Evolutionary conservation across 2,329 filamentous ascomycete genomes (phyloP), one percentile per base, ranked within the genome.

Genomic region (Beauveria bassiana): DNA sequence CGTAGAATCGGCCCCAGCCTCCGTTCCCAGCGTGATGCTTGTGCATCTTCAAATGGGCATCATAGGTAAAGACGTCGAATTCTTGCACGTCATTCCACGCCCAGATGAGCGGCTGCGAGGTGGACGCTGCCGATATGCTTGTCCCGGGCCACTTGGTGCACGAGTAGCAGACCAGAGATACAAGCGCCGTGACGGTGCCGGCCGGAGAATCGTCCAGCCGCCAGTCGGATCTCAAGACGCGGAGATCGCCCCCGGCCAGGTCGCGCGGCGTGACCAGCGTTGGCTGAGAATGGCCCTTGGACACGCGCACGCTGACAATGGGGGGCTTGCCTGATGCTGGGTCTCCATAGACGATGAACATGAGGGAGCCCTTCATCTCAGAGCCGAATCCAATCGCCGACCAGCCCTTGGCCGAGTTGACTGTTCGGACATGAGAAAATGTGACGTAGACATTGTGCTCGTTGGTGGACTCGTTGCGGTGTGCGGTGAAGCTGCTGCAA

Each of bases 41-140:
- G 59, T 67, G 65, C 61, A 63, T 64, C 5, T 58, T 51, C 1
- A 66, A 60, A 40, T 61, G 50, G 16, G 52, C 58, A 26, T 67
- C 62, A 10, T 59, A 50, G 0, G 64, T 20, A 42, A 61, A 69
- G 38, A 62, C 46, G 12, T 59, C 61, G 45, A 68, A 64, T 58
- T 64, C 62, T 50, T 70, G 68, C 14, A 54, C 61, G 20, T 54
- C 31, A 40, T 70, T 69, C 66, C 65, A 68, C 6, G 67, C 66
- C 68, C 68, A 70, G 55, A 70, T 64, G 65, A 67, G 67, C 22
- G 68, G 66, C 63, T 68, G 67, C 4, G 66, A 67, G 10, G 34
- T 49, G 10, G 66, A 52, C 9, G 64, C 62, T 5, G 63, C 61
- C 0, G 66, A 65, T 22, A 69, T 61, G 20, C 60, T 43, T 2